Conservation (phyloP, 495 filamentous ascomycete species). For the Pseudevernia furfuracea region DNA sequence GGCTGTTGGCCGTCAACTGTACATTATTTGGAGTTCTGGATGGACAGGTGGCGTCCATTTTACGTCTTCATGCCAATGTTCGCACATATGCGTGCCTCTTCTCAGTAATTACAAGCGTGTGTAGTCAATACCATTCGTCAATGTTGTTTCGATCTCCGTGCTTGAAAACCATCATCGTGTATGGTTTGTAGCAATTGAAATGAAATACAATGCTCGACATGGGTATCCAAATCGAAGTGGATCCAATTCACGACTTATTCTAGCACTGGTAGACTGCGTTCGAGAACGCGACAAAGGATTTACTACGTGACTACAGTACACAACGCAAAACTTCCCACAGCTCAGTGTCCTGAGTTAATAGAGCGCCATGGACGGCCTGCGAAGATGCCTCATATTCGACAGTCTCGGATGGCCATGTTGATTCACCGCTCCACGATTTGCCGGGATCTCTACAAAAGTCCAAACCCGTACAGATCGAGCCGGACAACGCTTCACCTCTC, state of each 20-base stretch:
- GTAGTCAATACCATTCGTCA: not conserved
- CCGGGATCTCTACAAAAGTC: not conserved
- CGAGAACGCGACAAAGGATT: not conserved
- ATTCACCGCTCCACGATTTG: not conserved
- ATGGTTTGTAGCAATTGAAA: not conserved
- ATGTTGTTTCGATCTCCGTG: not conserved
- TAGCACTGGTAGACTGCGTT: not conserved
- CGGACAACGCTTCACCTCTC: conserved; percentile 31
- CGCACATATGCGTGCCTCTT: not conserved
- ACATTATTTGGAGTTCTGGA: not conserved
- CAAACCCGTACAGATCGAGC: not conserved
- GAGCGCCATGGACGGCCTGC: not conserved
- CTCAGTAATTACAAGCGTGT: not conserved
- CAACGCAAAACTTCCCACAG: not conserved
- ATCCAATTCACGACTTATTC: not conserved
- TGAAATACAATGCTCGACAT: not conserved
- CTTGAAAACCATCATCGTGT: not conserved
- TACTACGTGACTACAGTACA: not conserved
- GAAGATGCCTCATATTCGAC: not conserved
- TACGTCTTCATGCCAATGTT: not conserved
- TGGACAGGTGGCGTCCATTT: not conserved
- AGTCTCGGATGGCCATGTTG: not conserved
- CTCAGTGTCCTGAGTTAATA: not conserved
- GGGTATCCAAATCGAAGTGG: not conserved
- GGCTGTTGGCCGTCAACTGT: not conserved